Evolutionary conservation across 805 yeast genomes (phyloP), one percentile per base, ranked within the genome.

Genomic region (Metschnikowia shivogae): DNA sequence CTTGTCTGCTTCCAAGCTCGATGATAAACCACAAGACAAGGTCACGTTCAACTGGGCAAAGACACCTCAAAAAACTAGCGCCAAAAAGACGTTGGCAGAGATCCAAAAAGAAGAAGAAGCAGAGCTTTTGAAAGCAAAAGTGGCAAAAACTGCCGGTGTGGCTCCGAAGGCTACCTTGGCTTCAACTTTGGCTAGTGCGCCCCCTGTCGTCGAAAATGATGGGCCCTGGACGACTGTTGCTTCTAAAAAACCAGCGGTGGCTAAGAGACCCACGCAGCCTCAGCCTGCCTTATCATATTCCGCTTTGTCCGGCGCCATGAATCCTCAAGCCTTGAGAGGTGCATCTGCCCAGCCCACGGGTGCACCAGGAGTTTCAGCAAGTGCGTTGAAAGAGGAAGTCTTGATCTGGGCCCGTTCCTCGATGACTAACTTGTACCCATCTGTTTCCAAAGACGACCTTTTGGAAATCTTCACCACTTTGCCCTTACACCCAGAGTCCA

Each of bases 391-490:
- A 51, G 80, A 81, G 60, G 87, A 82, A 47, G 84, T 86, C 49
- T 63, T 86, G 50, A 63, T 71, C 17, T 86, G 95, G 95, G 84
- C 89, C 49, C 78, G 87, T 56, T 61, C 78, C 3, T 79, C 82
- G 51, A 72, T 86, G 74, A 72, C 73, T 44, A 81, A 77, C 49
- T 72, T 92, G 61, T 83, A 87, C 60, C 77, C 82, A 8, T 83
- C 87, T 13, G 89, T 90, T 34, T 82, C 89, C 34, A 76, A 75
- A 39, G 86, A 84, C 50, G 96, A 86, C 60, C 80, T 93, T 34
- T 70, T 92, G 39, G 82, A 85, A 45, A 82, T 93, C 60, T 76
- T 93, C 56, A 70, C 90, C 50, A 82, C 89, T 49, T 76, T 92
- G 50, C 97, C 97, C 30, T 66, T 77, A n/a, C 63, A 60, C 39